Conservation (phyloP, 805 yeast species). For the Nakazawaea anatomiae region DNA sequence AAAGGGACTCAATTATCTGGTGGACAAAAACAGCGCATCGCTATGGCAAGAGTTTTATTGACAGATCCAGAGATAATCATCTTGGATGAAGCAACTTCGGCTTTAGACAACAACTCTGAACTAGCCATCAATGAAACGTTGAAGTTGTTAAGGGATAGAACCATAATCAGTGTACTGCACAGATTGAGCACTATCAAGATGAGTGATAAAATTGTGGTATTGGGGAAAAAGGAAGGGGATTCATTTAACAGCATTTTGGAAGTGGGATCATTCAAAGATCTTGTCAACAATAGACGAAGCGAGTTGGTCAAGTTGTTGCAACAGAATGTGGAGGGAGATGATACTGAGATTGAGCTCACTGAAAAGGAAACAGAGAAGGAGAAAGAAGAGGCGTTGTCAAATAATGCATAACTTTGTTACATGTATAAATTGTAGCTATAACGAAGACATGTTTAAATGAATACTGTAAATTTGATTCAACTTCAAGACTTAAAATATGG, state of each 20-base stretch:
- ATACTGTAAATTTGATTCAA: neutral
- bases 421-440: neutral
- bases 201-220: constrained; percentile 75
- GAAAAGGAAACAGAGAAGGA: constrained; percentile 5
- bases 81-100: constrained; percentile 93
- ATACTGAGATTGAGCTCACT: constrained; percentile 9
- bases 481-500: neutral
- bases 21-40: constrained; percentile 91
- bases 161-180: constrained; percentile 89
- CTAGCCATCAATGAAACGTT: constrained; percentile 76
- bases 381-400: neutral
- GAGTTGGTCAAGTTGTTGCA: constrained; percentile 37
- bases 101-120: constrained; percentile 85
- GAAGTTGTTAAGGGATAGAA: constrained; percentile 45
- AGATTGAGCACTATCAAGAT: constrained; percentile 81
- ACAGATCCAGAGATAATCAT: constrained; percentile 75
- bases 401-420: neutral
- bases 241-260: constrained; percentile 62
- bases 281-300: constrained; percentile 40
- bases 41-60: constrained; percentile 82
- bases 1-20: constrained; percentile 88
- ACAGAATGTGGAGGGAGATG: constrained; percentile 17
- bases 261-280: constrained; percentile 52
- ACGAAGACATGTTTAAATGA: neutral
- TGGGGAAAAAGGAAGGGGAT: constrained; percentile 40